Base-by-base conservation (phyloP, 306 rosid genomes). In the Rosa multiflora region DNA sequence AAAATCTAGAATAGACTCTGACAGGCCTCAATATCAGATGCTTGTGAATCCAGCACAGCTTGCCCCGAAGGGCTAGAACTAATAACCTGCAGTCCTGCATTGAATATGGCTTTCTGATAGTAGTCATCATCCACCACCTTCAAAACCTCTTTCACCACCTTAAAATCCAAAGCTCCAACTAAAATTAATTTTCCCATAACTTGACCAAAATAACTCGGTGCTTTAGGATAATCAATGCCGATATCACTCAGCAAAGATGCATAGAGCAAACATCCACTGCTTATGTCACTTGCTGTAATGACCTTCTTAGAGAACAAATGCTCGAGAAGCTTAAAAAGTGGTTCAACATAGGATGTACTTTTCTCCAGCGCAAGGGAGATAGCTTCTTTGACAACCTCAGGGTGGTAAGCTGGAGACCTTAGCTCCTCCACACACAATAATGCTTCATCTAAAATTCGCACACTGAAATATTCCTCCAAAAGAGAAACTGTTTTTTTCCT, bases 381-480 rank as follows among this genome's bases (percentile, higher is more conserved):
- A n/a, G 97, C 88, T 83, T 96, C 98, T 86, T 93, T 96, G 61
- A 96, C 98, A 83, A 96, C 47, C 88, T 96, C 98, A 3, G 92
- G 90, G 80, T 93, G 79, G 86, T 89, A 90, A 61, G 86, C 78
- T n/a, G 98, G 96, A 32, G 92, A 67, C 44, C 83, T 88, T 6
- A 96, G 89, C 78, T 96, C 99, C 89, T 91, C 98, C 89, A 96
- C 92, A 21, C 97, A 91, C 83, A 81, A 91, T 67, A 90, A 77
- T 12, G 99, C 98, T 89, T 96, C 99, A 2, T 91, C 97, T 85
- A 93, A 80, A 29, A 91, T 77, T 78, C 83, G 75, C n/a, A 96
- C 56, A 74, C 80, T 70, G 82, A 93, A 96, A 82, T 91, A 96
- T 72, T 93, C 97, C 77, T 96, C 94, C 79, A 96, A 83, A 81